A percentile compares a stretch with the other conserved stretches of the same genome.
Conservation (phyloP, 23 red algal species). For the Gracilariopsis chorda region DNA sequence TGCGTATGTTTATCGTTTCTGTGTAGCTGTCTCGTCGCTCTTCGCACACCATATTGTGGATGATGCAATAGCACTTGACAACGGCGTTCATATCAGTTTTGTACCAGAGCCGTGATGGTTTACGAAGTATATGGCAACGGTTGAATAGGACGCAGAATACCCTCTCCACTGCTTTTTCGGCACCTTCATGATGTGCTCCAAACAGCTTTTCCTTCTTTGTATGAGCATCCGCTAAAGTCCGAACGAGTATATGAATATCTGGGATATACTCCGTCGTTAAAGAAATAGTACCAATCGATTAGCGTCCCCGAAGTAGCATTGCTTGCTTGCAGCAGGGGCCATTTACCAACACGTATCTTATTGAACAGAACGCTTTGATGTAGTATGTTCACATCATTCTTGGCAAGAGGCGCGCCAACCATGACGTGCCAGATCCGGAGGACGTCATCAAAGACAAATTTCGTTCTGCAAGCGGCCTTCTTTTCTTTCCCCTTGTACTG, state of each 20-base stretch:
- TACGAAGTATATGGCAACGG: too few relatives aligned
- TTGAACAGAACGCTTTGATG: neutral
- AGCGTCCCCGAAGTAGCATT: too few relatives aligned
- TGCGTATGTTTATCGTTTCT: too few relatives aligned
- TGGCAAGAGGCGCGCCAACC: neutral
- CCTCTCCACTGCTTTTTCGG: neutral
- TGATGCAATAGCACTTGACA: neutral
- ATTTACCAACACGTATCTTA: too few relatives aligned
- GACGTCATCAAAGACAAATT: neutral
- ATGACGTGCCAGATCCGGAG: neutral
- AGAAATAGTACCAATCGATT: too few relatives aligned
- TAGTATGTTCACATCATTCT: neutral
- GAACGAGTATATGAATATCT: neutral
- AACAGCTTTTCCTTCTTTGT: neutral
- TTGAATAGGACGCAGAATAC: neutral
- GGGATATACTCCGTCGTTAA: too few relatives aligned
- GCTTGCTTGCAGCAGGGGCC: too few relatives aligned
- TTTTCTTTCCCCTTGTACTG: constrained; percentile 15
- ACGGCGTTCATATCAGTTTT: neutral
- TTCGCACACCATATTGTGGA: constrained; percentile 37
- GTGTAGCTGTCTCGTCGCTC: too few relatives aligned
- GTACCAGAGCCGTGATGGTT: constrained; percentile 25
- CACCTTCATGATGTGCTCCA: neutral
- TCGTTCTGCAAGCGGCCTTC: neutral
- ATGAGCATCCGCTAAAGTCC: neutral